Base-by-base conservation (phyloP, 306 rosid genomes). In the Canavalia ensiformis region DNA sequence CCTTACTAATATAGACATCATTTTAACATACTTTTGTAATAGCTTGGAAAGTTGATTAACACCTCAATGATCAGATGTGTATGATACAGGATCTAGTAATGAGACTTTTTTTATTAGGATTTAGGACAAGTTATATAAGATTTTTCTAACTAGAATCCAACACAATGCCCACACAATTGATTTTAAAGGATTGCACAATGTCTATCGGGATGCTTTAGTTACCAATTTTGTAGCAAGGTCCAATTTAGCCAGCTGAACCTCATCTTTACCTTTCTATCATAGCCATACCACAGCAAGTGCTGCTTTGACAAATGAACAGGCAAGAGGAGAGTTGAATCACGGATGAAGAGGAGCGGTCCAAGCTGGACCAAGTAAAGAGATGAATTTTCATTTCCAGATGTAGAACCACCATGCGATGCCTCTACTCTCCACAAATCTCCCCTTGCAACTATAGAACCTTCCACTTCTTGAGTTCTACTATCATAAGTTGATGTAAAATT, bases 361-460 rank as follows among this genome's bases (percentile, higher is more conserved):
- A 96, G 97, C 84, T 96, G 99, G 77, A 96, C 93, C 59, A 96
- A 92, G 86, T 90, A 93, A 69, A 93, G 93, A 65, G 98, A 86
- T 29, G 98, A 93, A 84, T 84, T 92, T 70, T 86, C 92, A 82
- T 86, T 92, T 88, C 98, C 88, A 29, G 98, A 81, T 28, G 97
- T 75, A 35, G 97, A 89, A 80, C 94, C 81, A 25, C 94, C 95
- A 65, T 84, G 93, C 2, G 99, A 93, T 66, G 98, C 97, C 86
- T 96, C 99, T 47, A 93, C 89, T 84, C 99, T 93, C 99, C 99
- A 96, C 57, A 93, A 81, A 86, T 92, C 98, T 79, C 99, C 99
- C 88, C 97, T 89, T 63, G 99, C 98, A 83, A 84, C 94, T 79
- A 93, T 33, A 81, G 98, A 92, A 76, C 91, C 90, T 80, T 96